phyloP scores from a whole-genome alignment of 108 stramenopile genomes.

The Pseudonitzschia pungens region DNA sequence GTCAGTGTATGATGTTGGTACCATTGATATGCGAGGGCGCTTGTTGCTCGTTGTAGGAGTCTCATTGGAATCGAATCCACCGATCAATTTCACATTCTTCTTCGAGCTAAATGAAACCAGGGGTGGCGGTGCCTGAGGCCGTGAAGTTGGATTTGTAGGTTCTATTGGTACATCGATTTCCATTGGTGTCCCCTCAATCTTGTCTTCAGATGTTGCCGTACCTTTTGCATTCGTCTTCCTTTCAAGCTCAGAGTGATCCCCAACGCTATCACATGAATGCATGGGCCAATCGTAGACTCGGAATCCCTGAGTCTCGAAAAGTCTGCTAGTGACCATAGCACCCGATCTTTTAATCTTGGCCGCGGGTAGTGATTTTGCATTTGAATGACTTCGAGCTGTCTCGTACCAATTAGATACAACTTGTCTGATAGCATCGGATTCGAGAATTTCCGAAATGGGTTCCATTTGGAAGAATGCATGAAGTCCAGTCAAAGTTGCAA shows the following conservation, averaged over 20 bases:
- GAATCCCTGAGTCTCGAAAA: conserved; percentile 54
- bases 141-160: conserved; percentile 1
- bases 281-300: conserved; percentile 68
- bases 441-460: conserved; percentile 45
- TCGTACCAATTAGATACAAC: conserved; percentile 53
- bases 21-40: conserved; percentile 47
- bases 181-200: conserved; percentile 26
- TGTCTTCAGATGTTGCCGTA: not conserved
- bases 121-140: conserved; percentile 17
- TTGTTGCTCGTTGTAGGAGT: conserved; percentile 10
- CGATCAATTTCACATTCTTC: conserved; percentile 53
- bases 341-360: conserved; percentile 18
- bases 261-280: conserved; percentile 25
- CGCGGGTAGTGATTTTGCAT: conserved; percentile 5
- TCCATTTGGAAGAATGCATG: conserved; percentile 45
- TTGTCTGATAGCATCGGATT: conserved; percentile 46
- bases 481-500: conserved; percentile 35
- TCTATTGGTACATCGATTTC: conserved; percentile 28
- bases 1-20: conserved; percentile 87
- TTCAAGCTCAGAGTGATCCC: conserved; percentile 6
- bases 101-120: conserved; percentile 47
- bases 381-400: conserved; percentile 34
- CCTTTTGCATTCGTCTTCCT: not conserved
- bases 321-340: conserved; percentile 20
- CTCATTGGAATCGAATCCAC: conserved; percentile 32